Evolutionary conservation across 306 rosid genomes (phyloP).

Genomic region (Dryas alaskensis): DNA sequence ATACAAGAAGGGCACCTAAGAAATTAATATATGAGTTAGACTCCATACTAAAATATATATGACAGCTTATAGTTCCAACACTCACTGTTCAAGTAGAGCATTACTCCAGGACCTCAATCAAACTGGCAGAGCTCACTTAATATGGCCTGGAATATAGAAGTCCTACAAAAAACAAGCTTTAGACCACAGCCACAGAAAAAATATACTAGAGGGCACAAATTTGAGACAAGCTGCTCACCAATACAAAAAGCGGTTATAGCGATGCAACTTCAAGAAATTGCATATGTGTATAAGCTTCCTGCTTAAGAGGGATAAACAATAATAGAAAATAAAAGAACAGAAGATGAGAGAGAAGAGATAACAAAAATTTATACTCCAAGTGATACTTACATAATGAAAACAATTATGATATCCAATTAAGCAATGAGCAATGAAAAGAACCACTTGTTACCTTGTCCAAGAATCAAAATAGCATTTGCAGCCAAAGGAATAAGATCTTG

Average conservation of each 20-base stretch:
- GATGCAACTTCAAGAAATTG: conserved; percentile 62
- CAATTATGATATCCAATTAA: conserved; percentile 10
- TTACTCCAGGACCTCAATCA: conserved; percentile 38
- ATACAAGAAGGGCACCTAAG: conserved; percentile 18
- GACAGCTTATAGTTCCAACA: conserved; percentile 17
- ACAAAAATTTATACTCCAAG: conserved; percentile 9
- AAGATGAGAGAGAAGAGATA: conserved; percentile 17
- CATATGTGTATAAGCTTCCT: conserved; percentile 84
- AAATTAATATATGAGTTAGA: conserved; percentile 2
- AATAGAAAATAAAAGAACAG: neutral
- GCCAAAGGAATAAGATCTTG: conserved; percentile 67
- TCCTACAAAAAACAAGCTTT: conserved; percentile 33
- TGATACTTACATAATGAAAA: conserved; percentile 19
- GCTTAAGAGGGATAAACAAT: conserved; percentile 28
- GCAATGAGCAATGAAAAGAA: neutral
- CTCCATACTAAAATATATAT: conserved; percentile 6
- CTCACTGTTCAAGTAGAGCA: conserved; percentile 40
- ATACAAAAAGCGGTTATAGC: conserved; percentile 28
- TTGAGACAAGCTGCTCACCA: conserved; percentile 43
- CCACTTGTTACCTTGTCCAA: conserved; percentile 75
- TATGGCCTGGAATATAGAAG: conserved; percentile 30
- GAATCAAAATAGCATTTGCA: conserved; percentile 68
- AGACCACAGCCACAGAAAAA: conserved; percentile 22
- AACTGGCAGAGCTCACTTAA: conserved; percentile 36
- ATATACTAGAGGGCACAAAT: conserved; percentile 10